Percentiles rank a stretch among this genome's conserved stretches.
phyloP scores from a whole-genome alignment of 179 eudicot genomes.

The Heliamphora ciliata region DNA sequence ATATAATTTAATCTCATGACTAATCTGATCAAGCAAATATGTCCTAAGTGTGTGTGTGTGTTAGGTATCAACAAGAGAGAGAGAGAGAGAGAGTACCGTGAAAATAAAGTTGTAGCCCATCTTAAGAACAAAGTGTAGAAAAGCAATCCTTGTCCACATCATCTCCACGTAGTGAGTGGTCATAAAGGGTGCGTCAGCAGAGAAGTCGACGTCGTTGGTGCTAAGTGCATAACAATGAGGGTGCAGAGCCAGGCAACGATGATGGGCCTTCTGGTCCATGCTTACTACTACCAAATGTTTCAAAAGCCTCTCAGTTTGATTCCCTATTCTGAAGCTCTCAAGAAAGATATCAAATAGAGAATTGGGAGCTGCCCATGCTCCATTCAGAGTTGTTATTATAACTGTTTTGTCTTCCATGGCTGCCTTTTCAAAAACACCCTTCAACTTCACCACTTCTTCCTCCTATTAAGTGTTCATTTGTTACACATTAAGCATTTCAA shows the following conservation, averaged over 20 bases:
- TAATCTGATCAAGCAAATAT: too few species aligned
- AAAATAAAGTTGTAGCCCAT: constrained; percentile 38
- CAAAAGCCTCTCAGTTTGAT: constrained; percentile 29
- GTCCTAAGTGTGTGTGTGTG: too few species aligned
- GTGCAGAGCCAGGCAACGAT: constrained; percentile 30
- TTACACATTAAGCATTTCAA: too few species aligned
- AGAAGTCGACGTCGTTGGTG: neutral
- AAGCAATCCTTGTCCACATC: constrained; percentile 13
- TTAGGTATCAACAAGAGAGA: too few species aligned
- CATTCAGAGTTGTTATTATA: constrained; percentile 17
- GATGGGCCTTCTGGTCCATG: constrained; percentile 38
- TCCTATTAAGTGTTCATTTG: neutral
- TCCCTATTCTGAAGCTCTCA: constrained; percentile 46
- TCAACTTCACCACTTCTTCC: neutral
- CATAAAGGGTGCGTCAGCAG: neutral
- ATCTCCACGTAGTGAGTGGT: neutral
- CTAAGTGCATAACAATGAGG: constrained; percentile 2
- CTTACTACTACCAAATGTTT: constrained; percentile 40
- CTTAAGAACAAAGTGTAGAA: constrained; percentile 26
- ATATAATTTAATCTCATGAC: too few species aligned
- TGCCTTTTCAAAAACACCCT: constrained; percentile 23
- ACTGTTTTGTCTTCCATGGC: constrained; percentile 33
- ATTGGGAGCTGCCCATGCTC: constrained; percentile 55
- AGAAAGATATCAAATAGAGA: constrained; percentile 43
- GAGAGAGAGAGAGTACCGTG: constrained; percentile 12